phyloP scores from a whole-genome alignment of 345 rosid species.

The Kernera saxatilis region DNA sequence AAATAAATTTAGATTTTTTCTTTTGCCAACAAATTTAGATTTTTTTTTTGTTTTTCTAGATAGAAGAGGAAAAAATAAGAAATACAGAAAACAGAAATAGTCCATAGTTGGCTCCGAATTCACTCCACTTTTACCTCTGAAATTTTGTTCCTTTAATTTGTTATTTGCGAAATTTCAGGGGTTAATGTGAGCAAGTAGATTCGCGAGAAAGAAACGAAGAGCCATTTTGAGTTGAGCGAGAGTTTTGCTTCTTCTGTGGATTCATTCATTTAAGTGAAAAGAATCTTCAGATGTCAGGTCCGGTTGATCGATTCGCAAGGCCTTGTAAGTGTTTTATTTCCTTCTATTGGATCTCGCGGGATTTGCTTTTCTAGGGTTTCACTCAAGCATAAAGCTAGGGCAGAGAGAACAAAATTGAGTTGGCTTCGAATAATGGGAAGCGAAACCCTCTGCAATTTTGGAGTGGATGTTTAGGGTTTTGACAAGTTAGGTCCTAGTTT shows the following conservation, averaged over 20 bases:
- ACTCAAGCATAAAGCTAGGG: neutral
- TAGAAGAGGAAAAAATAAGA: neutral
- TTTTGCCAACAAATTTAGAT: neutral
- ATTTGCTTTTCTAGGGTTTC: slow-evolving; percentile 29
- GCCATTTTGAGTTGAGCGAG: neutral
- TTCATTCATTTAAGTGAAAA: neutral
- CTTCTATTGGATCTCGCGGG: neutral
- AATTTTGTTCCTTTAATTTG: neutral
- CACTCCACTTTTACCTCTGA: slow-evolving; percentile 18
- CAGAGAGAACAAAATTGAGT: neutral
- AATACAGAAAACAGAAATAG: neutral
- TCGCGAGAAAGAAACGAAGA: neutral
- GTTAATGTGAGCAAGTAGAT: slow-evolving; percentile 18
- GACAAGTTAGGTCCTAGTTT: neutral
- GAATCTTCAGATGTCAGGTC: slow-evolving; percentile 73
- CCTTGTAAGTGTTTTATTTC: slow-evolving; percentile 63
- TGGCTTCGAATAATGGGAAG: neutral
- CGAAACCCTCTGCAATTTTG: neutral
- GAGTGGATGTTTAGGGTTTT: neutral
- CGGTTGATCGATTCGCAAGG: slow-evolving; percentile 86
- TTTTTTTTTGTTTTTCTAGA: no score
- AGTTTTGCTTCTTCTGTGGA: slow-evolving; percentile 8
- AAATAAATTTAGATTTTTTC: neutral
- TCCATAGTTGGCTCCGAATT: slow-evolving; percentile 13
- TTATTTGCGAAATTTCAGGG: slow-evolving; percentile 10